Base-by-base conservation (phyloP, 169 alveolate species). In the Eimeria necatrix region DNA sequence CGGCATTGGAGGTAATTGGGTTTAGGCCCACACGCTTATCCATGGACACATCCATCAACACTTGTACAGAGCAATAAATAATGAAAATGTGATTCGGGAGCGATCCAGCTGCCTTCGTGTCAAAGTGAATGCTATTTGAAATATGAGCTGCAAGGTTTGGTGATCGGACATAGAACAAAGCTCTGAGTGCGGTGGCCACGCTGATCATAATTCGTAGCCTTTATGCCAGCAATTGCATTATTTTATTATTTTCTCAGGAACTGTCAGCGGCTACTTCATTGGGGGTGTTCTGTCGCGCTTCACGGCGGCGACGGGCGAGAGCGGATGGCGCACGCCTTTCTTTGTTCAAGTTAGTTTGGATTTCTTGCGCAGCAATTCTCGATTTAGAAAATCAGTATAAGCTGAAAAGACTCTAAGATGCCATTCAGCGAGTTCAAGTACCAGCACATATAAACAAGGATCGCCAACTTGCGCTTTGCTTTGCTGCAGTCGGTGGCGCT, bases 1-100 rank as follows among this genome's bases (percentile, higher is more conserved):
- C 14, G 97, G 97, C 32, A 98, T 98, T 7, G 97, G 97, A 51
- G 99, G 99, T 18, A 24, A 20, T 53, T 4, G 14, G 78, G 46
- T 16, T n/a, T 18, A n/a, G 41, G 2, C 41, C 2, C 41, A 20
- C 1, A n/a, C 49, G 20, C 49, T 9, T n/a, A 80, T 51, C 14
- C 53, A 9, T 52, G 32, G 46, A 80, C 7, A 52, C 49, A 18
- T 51, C 46, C 49, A 52, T 52, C 3, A 6, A 26, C 18, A 41
- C 26, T 6, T 26, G 52, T 16, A 0, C 41, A 32, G 2, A 32
- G 41, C 41, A 32, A 32, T 32, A 32, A 32, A 32, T 32, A 32
- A 32, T 32, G 41, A 32, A 32, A 32, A 32, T 32, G 2, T 32
- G 41, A 32, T 32, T 32, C 41, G 41, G 3, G 41, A 32, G 41